phyloP scores from a whole-genome alignment of 1,139 yeast genomes.

The Kluyveromyces sp. region DNA sequence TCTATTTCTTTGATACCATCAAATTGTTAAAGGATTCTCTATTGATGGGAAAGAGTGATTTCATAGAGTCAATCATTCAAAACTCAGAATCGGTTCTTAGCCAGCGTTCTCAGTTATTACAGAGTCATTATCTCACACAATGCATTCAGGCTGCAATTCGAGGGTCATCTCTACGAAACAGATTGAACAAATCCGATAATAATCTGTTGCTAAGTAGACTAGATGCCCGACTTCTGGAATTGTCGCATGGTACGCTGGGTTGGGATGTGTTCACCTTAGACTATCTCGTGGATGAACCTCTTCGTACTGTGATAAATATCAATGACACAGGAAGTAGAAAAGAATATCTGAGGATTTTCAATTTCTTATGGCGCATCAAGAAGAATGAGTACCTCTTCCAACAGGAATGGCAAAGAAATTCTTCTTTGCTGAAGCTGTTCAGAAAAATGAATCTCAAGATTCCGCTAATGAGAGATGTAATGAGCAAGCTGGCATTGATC shows the following conservation, averaged over 20 bases:
- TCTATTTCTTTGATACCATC: constrained; percentile 49
- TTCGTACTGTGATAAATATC: constrained; percentile 39
- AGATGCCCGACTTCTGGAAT: constrained; percentile 75
- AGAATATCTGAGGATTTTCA: constrained; percentile 75
- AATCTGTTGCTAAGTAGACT: constrained; percentile 45
- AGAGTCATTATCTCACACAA: constrained; percentile 60
- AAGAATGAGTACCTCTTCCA: constrained; percentile 51
- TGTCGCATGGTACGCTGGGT: constrained; percentile 62
- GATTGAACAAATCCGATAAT: constrained; percentile 27
- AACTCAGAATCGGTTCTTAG: constrained; percentile 51
- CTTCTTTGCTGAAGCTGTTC: constrained; percentile 31
- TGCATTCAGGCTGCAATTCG: constrained; percentile 61
- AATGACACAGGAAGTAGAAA: constrained; percentile 38
- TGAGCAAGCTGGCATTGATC: constrained; percentile 22
- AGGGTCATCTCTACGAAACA: constrained; percentile 50
- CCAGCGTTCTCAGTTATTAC: constrained; percentile 55
- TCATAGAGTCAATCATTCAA: constrained; percentile 56
- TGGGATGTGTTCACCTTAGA: constrained; percentile 95
- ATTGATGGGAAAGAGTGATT: constrained; percentile 70
- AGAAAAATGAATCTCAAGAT: constrained; percentile 18
- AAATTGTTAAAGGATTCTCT: constrained; percentile 58
- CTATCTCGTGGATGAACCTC: constrained; percentile 58
- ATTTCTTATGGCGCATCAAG: constrained; percentile 74
- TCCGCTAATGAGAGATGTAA: constrained; percentile 24
- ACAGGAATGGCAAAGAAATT: constrained; percentile 41